Evolutionary conservation across 805 yeast genomes (phyloP), one percentile per base, ranked within the genome.

Genomic region (Wickerhamiella spandovensis): DNA sequence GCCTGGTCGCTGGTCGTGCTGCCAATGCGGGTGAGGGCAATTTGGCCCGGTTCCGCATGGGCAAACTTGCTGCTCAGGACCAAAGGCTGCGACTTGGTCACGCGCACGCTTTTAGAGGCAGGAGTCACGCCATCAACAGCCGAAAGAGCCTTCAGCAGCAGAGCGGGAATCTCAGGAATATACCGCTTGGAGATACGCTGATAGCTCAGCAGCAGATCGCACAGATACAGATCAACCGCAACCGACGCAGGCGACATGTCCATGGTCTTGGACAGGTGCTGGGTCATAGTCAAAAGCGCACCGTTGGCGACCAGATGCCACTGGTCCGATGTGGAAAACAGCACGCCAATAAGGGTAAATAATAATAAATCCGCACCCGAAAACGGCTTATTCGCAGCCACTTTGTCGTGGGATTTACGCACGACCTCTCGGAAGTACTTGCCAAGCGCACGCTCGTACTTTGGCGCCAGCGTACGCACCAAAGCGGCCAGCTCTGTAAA

Each of bases 321-420:
- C 62, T 87, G 89, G 70, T 92, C 99, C 0, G 98, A 92, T 0
- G 97, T 87, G 0, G 98, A 89, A 62, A 84, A 92, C 4, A 88
- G 63, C 49, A 74, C 71, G 6, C 97, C 97, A 51, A 89, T 72
- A 5, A 87, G 58, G 0, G 79, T 72, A 60, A 82, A 84, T 53
- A 83, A 76, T 5, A 85, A 66, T 52, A 87, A 66, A 61, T 88
- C 95, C 1, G 76, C 67, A 46, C 67, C 53, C 0, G 53, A 61
- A 48, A 68, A 67, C 3, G 32, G 30, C 6, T 46, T 3, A 18
- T 56, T 50, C 0, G 58, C 43, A 1, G 59, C 42, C 24, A 83
- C 71, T 53, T 82, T 72, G 32, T 64, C 65, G 61, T 80, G 88
- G 21, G 81, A 70, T n/a, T 69, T 70, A 37, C 61, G 64, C 20